Conservation (phyloP, 140 eudicot species). For the Senecio squalidus region DNA sequence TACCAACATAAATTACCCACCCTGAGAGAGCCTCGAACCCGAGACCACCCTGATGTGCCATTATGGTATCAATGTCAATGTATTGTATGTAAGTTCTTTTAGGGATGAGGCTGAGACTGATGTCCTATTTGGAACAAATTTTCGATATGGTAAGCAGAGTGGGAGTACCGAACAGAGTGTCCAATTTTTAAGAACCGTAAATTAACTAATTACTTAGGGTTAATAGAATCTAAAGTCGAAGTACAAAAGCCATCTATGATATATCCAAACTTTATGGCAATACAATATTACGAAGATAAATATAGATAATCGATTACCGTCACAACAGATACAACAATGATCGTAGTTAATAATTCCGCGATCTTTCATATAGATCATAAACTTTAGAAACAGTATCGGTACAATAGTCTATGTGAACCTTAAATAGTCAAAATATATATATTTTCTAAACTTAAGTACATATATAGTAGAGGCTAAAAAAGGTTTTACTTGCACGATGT, state of each 20-base stretch:
- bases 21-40: too few relatives aligned
- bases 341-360: not conserved
- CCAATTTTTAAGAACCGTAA: too few relatives aligned
- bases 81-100: too few relatives aligned
- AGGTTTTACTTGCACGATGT: constrained; percentile 55
- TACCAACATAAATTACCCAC: too few relatives aligned
- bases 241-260: too few relatives aligned
- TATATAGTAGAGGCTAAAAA: not conserved
- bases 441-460: not conserved
- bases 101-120: too few relatives aligned
- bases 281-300: not conserved
- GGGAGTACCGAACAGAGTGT: too few relatives aligned
- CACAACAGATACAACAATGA: not conserved
- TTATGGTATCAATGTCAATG: not conserved
- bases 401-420: constrained; percentile 4
- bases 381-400: not conserved
- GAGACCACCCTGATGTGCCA: too few relatives aligned
- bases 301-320: not conserved
- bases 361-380: constrained; percentile 8
- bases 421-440: constrained; percentile 10
- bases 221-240: too few relatives aligned
- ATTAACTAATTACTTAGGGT: too few relatives aligned
- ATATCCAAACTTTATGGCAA: not conserved
- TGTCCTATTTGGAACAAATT: too few relatives aligned
- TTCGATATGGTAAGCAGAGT: too few relatives aligned